Base-by-base conservation (phyloP, 371 early-diverging fungal species). In the Dentiscutata heterogama region DNA sequence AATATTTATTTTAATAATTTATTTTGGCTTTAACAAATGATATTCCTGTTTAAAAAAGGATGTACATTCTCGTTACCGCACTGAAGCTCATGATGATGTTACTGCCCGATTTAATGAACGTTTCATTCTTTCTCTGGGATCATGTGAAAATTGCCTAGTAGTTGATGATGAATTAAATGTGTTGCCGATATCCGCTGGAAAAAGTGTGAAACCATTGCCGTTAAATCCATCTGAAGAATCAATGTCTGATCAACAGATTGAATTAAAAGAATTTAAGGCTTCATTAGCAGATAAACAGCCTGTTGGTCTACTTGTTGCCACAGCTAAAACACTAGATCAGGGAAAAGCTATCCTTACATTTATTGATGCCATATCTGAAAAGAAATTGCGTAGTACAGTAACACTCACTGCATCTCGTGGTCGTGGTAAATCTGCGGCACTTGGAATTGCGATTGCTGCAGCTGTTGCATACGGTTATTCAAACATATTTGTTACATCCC, bases 351-450 rank as follows among this genome's bases (percentile, higher is more conserved):
- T 99, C 3, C 91, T 98, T 87, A 96, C 97, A 25, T 97, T 99
- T 85, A 94, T 97, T 54, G 98, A 98, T 80, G 95, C 95, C 6
- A 97, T 98, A 74, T 93, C 97, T 0, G 98, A 97, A 84, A 98
- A 98, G 85, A 94, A 95, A 2, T 90, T 98, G 58, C 94, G 96
- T 61, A 93, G 94, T 56, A 98, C 98, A 0, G 97, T 98, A 39
- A 91, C 97, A 0, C 90, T 99, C 85, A 99, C 99, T 4, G 99
- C 99, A 31, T 92, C 95, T 46, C 96, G 99, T 91, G 99, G 99
- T 86, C 94, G 99, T 83, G 99, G 99, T 86, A 99, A 99, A 89
- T 99, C 99, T 16, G 99, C 99, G 0, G 94, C 99, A 0, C 90
- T 99, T 60, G 99, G 99, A 56, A 91, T 99, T 56, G 92, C 98